Base-by-base conservation (phyloP, 768 basidiomycete species). In the Tulasnella sp. region DNA sequence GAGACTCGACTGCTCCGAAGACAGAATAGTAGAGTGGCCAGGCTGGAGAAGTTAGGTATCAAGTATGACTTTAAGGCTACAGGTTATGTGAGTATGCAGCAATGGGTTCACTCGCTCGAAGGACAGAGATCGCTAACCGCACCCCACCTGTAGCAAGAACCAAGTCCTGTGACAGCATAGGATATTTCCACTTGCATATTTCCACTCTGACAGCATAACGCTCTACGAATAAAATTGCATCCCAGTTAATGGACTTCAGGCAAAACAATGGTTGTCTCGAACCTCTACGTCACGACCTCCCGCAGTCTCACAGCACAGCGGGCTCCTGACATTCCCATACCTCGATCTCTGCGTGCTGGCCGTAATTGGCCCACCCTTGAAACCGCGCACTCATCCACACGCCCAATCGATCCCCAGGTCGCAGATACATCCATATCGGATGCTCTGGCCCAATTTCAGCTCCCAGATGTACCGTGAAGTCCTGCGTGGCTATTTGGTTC, bases 1-100 rank as follows among this genome's bases (percentile, higher is more conserved):
- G 78, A 82, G 58, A 78, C 78, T 55, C 76, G 89, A 49, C 72
- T 97, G 51, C 68, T 92, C 48, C 83, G 80, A 66, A 82, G 89
- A 59, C 88, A 97, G 67, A 76, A 79, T 56, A 75, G 80, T 67
- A 81, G 85, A 62, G 86, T 90, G 68, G 79, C 80, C 50, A 91
- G 90, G 72, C 74, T 98, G 59, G 80, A 77, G 46, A 83, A 83
- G 61, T 73, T 77, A 7, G 94, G 92, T 3, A 94, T 99, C 68
- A 78, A 84, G 49, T 98, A 98, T 67, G 81, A 92, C 64, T 83
- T 94, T 53, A 80, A 83, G 43, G 74, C 75, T n/a, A 82, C 82
- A 48, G 82, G 83, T 68, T 96, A 93, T 73, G 90, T 92, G 69
- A 72, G 89, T 78, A 24, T 38, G 7, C 34, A 38, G 15, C 34